Percentiles rank a stretch among this genome's conserved stretches.
These are phyloP conservation scores for Allantophomopsis cytisporea DNA, from an alignment of 2,329 filamentous ascomycete genomes.

Conservation along the genomic window DNA sequence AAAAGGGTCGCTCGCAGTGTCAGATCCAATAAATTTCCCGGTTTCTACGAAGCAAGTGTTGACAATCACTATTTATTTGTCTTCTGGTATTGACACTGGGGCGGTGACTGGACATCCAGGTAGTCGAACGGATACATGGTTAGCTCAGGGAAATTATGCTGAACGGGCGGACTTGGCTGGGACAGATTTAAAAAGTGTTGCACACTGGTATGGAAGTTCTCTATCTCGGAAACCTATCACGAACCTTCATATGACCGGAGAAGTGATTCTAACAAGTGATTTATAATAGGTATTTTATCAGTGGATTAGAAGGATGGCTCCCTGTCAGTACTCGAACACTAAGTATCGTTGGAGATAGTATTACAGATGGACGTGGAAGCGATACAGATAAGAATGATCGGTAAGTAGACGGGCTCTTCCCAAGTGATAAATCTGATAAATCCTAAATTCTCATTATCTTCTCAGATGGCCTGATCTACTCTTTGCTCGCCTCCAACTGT, in stretches of 20 bases:
- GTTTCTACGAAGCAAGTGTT: conserved; percentile 36
- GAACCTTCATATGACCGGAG: background rate
- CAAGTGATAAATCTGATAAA: too few species aligned
- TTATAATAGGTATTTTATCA: too few species aligned
- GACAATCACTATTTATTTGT: conserved; percentile 43
- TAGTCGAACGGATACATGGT: conserved; percentile 47
- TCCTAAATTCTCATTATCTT: too few species aligned
- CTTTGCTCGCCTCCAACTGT: conserved; percentile 34
- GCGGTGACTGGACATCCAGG: conserved; percentile 49
- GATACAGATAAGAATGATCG: too few species aligned
- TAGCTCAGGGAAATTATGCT: conserved; percentile 42
- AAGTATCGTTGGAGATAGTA: conserved; percentile 48
- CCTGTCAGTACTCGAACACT: conserved; percentile 28
- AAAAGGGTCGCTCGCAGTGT: conserved; percentile 41
- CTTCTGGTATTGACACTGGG: conserved; percentile 33
- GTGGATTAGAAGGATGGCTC: conserved; percentile 19
- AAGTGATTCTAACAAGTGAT: background rate
- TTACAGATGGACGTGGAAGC: conserved; percentile 35
- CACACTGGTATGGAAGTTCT: conserved; percentile 21
- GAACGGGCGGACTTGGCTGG: conserved; percentile 30
- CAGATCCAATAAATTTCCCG: conserved; percentile 44
- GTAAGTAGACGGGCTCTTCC: conserved; percentile 17
- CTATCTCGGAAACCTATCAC: too few species aligned
- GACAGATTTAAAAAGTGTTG: conserved; percentile 13
- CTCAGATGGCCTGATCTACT: too few species aligned